phyloP scores from a whole-genome alignment of 2,329 filamentous ascomycete genomes.

The Ilyonectria destructans region DNA sequence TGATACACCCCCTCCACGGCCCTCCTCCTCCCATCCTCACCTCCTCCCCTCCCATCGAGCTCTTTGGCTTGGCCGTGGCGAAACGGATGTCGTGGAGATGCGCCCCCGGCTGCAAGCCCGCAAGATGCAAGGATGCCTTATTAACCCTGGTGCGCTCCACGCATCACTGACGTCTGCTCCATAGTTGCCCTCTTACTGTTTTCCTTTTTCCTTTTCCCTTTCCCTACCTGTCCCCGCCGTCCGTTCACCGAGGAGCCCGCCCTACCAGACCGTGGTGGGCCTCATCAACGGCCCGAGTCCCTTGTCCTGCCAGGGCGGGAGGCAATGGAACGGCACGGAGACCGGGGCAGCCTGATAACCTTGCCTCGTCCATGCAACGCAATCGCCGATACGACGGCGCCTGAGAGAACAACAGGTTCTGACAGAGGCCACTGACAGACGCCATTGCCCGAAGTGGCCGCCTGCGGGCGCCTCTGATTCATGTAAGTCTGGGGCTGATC shows the following conservation, averaged over 20 bases:
- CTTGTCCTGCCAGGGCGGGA: slow-evolving; percentile 32
- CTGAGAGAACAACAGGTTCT: slow-evolving; percentile 10
- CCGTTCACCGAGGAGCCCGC: slow-evolving; percentile 8
- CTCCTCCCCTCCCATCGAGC: slow-evolving; percentile 27
- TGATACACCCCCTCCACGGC: not conserved
- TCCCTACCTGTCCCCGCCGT: not conserved
- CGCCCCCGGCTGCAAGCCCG: slow-evolving; percentile 31
- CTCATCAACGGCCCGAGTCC: slow-evolving; percentile 27
- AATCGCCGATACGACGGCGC: slow-evolving; percentile 26
- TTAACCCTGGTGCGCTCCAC: not conserved
- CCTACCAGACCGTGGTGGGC: slow-evolving; percentile 30
- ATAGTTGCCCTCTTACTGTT: not conserved
- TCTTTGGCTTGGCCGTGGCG: slow-evolving; percentile 36
- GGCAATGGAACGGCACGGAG: slow-evolving; percentile 25
- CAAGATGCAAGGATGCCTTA: slow-evolving; percentile 20
- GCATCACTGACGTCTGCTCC: not conserved
- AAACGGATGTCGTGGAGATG: slow-evolving; percentile 37
- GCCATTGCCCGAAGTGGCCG: slow-evolving; percentile 12
- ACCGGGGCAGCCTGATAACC: not conserved
- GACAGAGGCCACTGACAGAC: slow-evolving; percentile 6
- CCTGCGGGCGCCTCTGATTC: slow-evolving; percentile 24
- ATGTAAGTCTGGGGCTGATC: slow-evolving; percentile 12
- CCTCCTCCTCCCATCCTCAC: slow-evolving; percentile 9
- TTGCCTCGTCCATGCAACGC: slow-evolving; percentile 21
- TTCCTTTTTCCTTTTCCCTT: not conserved